A percentile compares a stretch with the other conserved stretches of the same genome.
phyloP scores from a whole-genome alignment of 768 basidiomycete species.

The Tephrocybe sp. region DNA sequence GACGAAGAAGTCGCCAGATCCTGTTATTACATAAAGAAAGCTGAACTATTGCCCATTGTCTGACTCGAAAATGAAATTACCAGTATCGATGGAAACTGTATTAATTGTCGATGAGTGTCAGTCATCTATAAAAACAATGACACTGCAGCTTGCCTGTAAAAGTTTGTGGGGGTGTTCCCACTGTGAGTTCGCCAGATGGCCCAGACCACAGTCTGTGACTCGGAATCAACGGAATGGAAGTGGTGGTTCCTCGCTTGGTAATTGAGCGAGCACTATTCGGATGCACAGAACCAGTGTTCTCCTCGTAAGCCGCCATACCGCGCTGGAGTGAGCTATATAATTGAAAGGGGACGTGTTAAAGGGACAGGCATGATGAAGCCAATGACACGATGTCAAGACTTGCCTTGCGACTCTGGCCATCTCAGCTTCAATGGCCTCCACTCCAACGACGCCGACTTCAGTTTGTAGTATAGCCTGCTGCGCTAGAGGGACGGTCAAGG shows the following conservation, averaged over 20 bases:
- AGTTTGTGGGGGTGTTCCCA: background rate
- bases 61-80: too few species aligned
- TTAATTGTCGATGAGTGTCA: background rate
- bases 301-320: background rate
- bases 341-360: background rate
- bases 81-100: background rate
- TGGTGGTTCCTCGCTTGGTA: background rate
- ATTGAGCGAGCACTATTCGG: background rate
- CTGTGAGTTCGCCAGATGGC: background rate
- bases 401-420: background rate
- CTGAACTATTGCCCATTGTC: too few species aligned
- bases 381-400: background rate
- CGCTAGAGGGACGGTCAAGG: background rate
- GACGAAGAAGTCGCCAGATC: background rate
- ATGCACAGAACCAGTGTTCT: slow-evolving; percentile 1
- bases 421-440: background rate
- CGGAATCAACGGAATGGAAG: background rate
- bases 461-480: background rate
- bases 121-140: background rate
- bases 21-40: too few species aligned
- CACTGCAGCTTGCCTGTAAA: background rate
- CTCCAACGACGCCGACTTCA: background rate
- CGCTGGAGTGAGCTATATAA: background rate
- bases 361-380: background rate
- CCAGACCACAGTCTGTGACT: background rate